Conservation (phyloP, 176 grass and related monocot species). For the Carex littledalei region DNA sequence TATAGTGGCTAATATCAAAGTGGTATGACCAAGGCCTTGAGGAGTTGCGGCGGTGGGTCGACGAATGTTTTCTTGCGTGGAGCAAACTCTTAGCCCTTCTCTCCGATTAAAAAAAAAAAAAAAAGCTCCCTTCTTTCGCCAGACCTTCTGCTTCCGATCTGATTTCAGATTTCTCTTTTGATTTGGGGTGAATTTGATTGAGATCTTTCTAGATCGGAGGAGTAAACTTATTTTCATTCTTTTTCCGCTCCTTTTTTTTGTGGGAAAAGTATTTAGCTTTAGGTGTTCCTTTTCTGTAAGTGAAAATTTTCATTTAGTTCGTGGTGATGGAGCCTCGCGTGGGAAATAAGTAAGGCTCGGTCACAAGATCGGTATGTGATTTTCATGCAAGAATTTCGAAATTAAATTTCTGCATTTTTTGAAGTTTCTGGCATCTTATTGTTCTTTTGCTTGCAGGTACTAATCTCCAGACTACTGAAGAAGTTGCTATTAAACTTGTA, state of each 20-base stretch:
- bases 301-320: slow-evolving; percentile 1
- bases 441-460: slow-evolving; percentile 45
- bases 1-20: no score
- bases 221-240: neutral
- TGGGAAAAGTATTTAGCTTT: slow-evolving; percentile 30
- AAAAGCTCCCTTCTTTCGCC: no score
- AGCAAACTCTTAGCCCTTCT: no score
- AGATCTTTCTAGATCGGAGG: slow-evolving; percentile 18
- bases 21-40: no score
- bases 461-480: slow-evolving; percentile 96
- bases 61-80: no score
- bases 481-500: slow-evolving; percentile 98
- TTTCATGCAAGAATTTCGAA: neutral
- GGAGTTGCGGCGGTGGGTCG: no score
- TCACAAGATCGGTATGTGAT: slow-evolving; percentile 78
- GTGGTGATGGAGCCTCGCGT: slow-evolving; percentile 78
- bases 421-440: neutral
- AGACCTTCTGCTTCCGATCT: neutral
- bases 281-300: slow-evolving; percentile 11
- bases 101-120: no score
- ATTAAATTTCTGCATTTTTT: neutral
- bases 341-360: slow-evolving; percentile 94
- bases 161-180: neutral
- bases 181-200: slow-evolving; percentile 3
- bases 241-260: neutral